phyloP scores from a whole-genome alignment of 2,329 filamentous ascomycete species.

The Parastagonospora avenae region DNA sequence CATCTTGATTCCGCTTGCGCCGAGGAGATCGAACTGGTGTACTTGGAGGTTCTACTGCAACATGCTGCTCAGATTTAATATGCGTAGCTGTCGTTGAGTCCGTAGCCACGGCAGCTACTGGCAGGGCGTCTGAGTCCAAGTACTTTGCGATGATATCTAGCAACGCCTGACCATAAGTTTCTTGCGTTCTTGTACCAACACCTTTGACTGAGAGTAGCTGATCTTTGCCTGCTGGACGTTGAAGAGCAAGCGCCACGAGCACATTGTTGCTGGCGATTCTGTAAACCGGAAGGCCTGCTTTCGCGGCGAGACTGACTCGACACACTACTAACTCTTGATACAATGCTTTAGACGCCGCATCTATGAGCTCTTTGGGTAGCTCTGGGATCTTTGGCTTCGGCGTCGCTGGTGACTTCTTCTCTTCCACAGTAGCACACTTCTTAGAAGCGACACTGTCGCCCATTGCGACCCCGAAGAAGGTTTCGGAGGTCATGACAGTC shows the following conservation, averaged over 20 bases:
- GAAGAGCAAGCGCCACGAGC: slow-evolving; percentile 29
- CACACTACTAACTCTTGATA: slow-evolving; percentile 22
- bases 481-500: slow-evolving; percentile 23
- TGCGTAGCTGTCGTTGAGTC: not conserved
- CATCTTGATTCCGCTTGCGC: not conserved
- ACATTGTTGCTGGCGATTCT: slow-evolving; percentile 26
- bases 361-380: slow-evolving; percentile 9
- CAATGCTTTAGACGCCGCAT: slow-evolving; percentile 19
- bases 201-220: slow-evolving; percentile 31
- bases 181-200: slow-evolving; percentile 20
- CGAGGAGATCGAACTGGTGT: slow-evolving; percentile 2
- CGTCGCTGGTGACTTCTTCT: not conserved
- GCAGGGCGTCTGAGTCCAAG: slow-evolving; percentile 5
- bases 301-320: slow-evolving; percentile 24
- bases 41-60: not conserved
- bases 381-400: slow-evolving; percentile 1
- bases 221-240: slow-evolving; percentile 22
- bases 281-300: slow-evolving; percentile 9
- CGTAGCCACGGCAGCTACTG: not conserved
- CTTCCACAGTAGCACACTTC: slow-evolving; percentile 1
- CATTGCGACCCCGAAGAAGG: slow-evolving; percentile 26
- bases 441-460: slow-evolving; percentile 1
- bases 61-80: not conserved
- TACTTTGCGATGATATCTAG: slow-evolving; percentile 31
- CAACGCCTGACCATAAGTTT: slow-evolving; percentile 35